These are phyloP conservation scores for Teratosphaeria epicoccoides DNA, from an alignment of 2,329 filamentous ascomycete genomes.

Conservation along the genomic window DNA sequence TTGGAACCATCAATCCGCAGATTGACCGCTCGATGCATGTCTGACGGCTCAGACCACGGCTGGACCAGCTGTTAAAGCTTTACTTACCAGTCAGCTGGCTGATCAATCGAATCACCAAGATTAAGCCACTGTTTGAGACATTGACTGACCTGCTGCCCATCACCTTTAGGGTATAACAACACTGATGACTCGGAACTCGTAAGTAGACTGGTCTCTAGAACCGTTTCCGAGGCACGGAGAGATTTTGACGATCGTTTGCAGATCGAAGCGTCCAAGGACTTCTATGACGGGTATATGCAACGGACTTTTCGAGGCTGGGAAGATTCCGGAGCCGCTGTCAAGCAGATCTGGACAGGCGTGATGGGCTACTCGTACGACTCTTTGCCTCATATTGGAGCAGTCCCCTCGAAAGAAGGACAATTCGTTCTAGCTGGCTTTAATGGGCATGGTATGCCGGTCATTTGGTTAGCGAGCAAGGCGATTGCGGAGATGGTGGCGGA, in stretches of 20 bases:
- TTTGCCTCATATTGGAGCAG: slow-evolving; percentile 32
- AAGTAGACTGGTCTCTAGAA: too few relatives aligned
- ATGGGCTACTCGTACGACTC: slow-evolving; percentile 15
- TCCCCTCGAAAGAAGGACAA: slow-evolving; percentile 32
- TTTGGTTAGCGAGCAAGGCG: slow-evolving; percentile 32
- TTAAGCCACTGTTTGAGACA: too few relatives aligned
- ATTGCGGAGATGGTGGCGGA: slow-evolving; percentile 31
- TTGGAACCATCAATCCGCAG: too few relatives aligned
- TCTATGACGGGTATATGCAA: slow-evolving; percentile 40
- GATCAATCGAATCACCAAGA: too few relatives aligned
- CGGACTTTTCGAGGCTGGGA: slow-evolving; percentile 40
- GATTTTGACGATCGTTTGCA: too few relatives aligned
- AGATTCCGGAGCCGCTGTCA: slow-evolving; percentile 25
- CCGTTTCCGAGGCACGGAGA: too few relatives aligned
- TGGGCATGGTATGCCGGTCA: slow-evolving; percentile 42
- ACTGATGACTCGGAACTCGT: slow-evolving; percentile 35
- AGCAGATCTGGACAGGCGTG: slow-evolving; percentile 32
- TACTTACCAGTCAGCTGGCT: too few relatives aligned
- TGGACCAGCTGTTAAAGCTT: too few relatives aligned
- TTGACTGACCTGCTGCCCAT: too few relatives aligned
- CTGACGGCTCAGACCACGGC: too few relatives aligned
- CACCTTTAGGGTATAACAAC: slow-evolving; percentile 38
- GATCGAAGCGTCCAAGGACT: slow-evolving; percentile 31
- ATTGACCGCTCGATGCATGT: too few relatives aligned
- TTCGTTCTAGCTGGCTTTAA: slow-evolving; percentile 41